Base-by-base conservation (phyloP, 129 eudicot genomes). In the Flaveria trinervia region DNA sequence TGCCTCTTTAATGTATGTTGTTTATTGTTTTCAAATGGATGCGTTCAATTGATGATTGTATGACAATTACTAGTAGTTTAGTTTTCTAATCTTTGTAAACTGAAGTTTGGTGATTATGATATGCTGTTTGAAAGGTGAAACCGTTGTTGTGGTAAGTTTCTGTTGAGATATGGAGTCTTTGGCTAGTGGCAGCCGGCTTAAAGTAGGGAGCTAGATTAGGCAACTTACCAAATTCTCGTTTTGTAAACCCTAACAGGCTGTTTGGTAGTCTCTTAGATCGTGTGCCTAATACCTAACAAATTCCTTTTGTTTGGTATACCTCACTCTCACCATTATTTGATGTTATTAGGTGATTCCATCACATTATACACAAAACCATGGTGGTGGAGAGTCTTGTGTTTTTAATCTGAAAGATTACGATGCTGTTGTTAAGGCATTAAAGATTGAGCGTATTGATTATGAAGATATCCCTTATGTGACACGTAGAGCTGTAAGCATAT, bases 391-490 rank as follows among this genome's bases (percentile, higher is more conserved):
- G 76, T 89, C 94, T 15, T 83, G 86, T 83, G 99, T 89, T 56
- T 95, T 74, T 82, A 86, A 83, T 36, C 84, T 95, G 49, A 68
- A 70, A 66, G 99, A 91, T 59, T 88, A 95, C 82, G 92, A 89
- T 75, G 75, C 77, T 9, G 94, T 91, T 65, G 82, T 89, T 18
- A 88, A 68, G 80, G 88, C 89, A n/a, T 83, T 95, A 70, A 95
- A 83, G 92, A 77, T 16, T 23, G 80, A 79, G 52, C 85, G 66
- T 52, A 65, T 88, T 72, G 89, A 83, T 20, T 85, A 68, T 59
- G 92, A 86, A 78, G 96, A 95, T 61, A 88, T 95, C 36, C 99
- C 99, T 41, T 95, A 94, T 89, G 77, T 86, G 54, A 95, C 99
- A 3, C 86, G 85, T 64, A 95, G 91, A 83, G 92, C 93, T 56